Percentiles rank a stretch among this genome's conserved stretches.
Evolutionary conservation across 345 rosid species (phyloP).

Genomic region (Dimocarpus longan): DNA sequence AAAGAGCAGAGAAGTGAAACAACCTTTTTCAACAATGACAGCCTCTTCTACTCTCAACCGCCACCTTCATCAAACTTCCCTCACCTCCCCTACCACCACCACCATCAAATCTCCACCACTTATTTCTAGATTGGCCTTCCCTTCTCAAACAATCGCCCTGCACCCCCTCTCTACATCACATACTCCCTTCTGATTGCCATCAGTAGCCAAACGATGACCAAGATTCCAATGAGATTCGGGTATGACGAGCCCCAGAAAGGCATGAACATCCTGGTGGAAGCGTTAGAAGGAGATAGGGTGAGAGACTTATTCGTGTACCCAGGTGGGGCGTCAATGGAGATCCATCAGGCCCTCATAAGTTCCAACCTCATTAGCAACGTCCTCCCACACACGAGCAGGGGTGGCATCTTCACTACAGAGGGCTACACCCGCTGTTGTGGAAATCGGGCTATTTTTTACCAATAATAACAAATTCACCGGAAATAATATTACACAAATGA

Average conservation of each 20-base stretch:
- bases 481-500: too few species aligned
- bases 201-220: neutral
- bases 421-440: conserved; percentile 65
- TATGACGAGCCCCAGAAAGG: conserved; percentile 88
- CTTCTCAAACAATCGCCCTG: conserved; percentile 21
- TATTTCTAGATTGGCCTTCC: conserved; percentile 35
- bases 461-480: too few species aligned
- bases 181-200: conserved; percentile 20
- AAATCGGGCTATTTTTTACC: too few species aligned
- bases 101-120: conserved; percentile 25
- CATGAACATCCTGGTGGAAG: conserved; percentile 89
- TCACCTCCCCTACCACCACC: conserved; percentile 1
- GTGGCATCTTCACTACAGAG: conserved; percentile 91
- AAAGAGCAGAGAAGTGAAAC: neutral
- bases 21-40: conserved; percentile 27
- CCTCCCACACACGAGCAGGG: conserved; percentile 99
- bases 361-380: conserved; percentile 72
- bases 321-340: conserved; percentile 97
- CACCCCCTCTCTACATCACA: conserved; percentile 30
- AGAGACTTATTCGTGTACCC: conserved; percentile 86
- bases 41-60: conserved; percentile 29
- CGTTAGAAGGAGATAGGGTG: conserved; percentile 86
- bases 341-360: conserved; percentile 97
- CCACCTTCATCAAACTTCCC: conserved; percentile 30
- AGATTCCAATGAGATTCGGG: conserved; percentile 44